phyloP scores from a whole-genome alignment of 2,329 filamentous ascomycete genomes.

The Epichloe uncinata region DNA sequence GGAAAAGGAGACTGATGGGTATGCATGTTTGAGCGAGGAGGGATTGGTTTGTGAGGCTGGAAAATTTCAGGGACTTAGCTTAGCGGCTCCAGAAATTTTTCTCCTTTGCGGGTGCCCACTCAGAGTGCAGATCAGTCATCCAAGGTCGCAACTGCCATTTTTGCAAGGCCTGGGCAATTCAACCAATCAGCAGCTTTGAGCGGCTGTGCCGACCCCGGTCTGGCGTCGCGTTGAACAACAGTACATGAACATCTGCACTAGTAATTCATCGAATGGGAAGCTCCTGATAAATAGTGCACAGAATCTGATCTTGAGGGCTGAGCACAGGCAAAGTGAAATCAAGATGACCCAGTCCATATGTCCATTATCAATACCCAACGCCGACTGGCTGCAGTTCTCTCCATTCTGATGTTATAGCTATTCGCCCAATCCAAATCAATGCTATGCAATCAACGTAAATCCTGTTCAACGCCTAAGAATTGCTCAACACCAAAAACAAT shows the following conservation, averaged over 20 bases:
- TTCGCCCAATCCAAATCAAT: constrained; percentile 2
- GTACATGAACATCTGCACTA: too few relatives aligned
- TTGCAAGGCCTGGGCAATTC: background rate
- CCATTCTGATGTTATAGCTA: background rate
- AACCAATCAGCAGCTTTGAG: background rate
- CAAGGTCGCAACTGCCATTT: background rate
- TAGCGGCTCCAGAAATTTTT: constrained; percentile 4
- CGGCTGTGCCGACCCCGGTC: background rate
- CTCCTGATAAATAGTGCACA: too few relatives aligned
- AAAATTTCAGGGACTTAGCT: background rate
- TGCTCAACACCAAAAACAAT: background rate
- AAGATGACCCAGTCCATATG: background rate
- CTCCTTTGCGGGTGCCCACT: background rate
- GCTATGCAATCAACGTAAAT: constrained; percentile 4
- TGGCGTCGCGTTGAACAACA: background rate
- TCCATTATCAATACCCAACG: background rate
- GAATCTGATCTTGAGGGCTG: too few relatives aligned
- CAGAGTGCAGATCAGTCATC: background rate
- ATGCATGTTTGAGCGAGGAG: background rate
- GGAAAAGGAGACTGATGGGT: background rate
- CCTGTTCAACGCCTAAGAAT: background rate
- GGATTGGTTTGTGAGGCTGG: background rate
- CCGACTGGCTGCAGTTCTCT: background rate
- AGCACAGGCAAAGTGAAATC: background rate
- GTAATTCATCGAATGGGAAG: too few relatives aligned